Evolutionary conservation across 371 early-diverging fungal species (phyloP).

Genomic region (Mortierella sp.): DNA sequence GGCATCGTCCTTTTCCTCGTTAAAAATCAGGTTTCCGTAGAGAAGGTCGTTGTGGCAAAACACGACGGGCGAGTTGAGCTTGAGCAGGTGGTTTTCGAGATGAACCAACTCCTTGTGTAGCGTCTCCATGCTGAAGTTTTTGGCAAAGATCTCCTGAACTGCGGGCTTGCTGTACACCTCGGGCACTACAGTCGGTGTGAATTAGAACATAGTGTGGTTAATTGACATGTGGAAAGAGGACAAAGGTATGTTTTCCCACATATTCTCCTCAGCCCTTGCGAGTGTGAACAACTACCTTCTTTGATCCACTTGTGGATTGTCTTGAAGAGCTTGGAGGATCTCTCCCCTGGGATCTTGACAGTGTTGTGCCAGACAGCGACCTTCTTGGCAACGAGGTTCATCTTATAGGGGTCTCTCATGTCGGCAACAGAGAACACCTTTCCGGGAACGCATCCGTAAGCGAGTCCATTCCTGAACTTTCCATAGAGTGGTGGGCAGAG

Average conservation of each 20-base stretch:
- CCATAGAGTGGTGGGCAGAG: conserved; percentile 90
- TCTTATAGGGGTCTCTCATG: conserved; percentile 78
- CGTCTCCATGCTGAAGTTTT: conserved; percentile 65
- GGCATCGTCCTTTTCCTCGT: conserved; percentile 69
- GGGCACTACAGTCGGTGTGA: conserved; percentile 65
- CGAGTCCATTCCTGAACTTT: conserved; percentile 88
- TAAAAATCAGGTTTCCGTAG: conserved; percentile 89
- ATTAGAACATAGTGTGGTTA: background rate
- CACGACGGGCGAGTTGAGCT: conserved; percentile 83
- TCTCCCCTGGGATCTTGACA: conserved; percentile 68
- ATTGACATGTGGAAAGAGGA: background rate
- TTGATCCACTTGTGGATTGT: conserved; percentile 87
- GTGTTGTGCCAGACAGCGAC: conserved; percentile 86
- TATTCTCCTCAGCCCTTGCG: background rate
- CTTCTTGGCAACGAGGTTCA: conserved; percentile 82
- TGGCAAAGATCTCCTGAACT: conserved; percentile 74
- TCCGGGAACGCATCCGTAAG: conserved; percentile 92
- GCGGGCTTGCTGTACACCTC: conserved; percentile 68
- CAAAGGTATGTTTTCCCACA: background rate
- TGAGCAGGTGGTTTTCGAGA: conserved; percentile 44
- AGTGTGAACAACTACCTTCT: conserved; percentile 63
- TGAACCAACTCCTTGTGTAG: conserved; percentile 69
- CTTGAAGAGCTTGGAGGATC: conserved; percentile 76
- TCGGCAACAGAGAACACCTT: conserved; percentile 75
- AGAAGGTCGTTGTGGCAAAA: conserved; percentile 95